Evolutionary conservation across 139 green algal genomes (phyloP).

Genomic region (Picochlorum sp.): DNA sequence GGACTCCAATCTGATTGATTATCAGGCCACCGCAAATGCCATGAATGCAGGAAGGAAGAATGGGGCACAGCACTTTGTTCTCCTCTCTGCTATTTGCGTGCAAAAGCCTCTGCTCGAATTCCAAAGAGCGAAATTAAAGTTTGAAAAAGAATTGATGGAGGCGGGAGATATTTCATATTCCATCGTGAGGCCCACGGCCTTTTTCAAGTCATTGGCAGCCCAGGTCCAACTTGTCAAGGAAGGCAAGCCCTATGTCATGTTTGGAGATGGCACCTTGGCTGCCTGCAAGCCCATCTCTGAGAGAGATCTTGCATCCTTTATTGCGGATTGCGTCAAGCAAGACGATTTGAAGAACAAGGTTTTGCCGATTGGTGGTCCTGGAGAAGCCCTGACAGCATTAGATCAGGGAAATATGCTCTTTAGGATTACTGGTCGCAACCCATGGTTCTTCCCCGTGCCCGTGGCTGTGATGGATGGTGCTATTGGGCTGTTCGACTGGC

Average conservation of each 20-base stretch:
- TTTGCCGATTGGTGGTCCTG: conserved; percentile 92
- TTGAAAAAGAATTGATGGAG: conserved; percentile 57
- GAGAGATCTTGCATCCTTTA: conserved; percentile 83
- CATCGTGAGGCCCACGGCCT: conserved; percentile 96
- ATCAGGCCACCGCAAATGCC: conserved; percentile 88
- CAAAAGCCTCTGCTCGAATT: conserved; percentile 98
- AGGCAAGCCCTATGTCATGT: conserved; percentile 97
- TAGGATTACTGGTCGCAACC: conserved; percentile 60
- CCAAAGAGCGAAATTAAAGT: conserved; percentile 94
- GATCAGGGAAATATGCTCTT: conserved; percentile 95
- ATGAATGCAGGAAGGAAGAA: conserved; percentile 63
- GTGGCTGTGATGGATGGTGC: conserved; percentile 94
- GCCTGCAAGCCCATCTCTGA: conserved; percentile 99
- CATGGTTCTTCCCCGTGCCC: conserved; percentile 84
- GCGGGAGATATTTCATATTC: conserved; percentile 78
- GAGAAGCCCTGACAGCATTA: conserved; percentile 70
- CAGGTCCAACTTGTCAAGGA: conserved; percentile 87
- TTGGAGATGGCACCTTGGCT: conserved; percentile 92
- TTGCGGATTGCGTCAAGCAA: conserved; percentile 74
- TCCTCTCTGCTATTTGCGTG: conserved; percentile 96
- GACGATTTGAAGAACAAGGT: conserved; percentile 57
- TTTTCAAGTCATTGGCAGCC: conserved; percentile 96
- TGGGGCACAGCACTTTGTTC: conserved; percentile 83
- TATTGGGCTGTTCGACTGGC: conserved; percentile 79
- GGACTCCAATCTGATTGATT: conserved; percentile 97